Conservation (phyloP, 2,329 filamentous ascomycete species). For the Madurella mycetomatis region DNA sequence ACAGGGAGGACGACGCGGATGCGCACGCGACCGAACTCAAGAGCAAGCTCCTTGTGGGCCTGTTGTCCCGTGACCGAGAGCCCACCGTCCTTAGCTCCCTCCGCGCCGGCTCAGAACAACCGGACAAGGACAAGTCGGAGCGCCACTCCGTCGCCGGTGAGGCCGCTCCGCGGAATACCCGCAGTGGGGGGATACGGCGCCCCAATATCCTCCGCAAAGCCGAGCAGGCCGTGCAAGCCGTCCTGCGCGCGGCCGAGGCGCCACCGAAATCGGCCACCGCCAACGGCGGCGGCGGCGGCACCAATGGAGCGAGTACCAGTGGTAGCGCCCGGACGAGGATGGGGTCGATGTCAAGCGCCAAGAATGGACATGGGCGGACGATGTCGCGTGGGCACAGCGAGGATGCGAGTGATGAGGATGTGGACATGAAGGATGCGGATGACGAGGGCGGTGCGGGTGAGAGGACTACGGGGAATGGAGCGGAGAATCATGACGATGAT, state of each 20-base stretch:
- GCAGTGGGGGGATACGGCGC: conserved; percentile 42
- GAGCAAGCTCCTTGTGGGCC: conserved; percentile 20
- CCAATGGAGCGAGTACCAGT: background rate
- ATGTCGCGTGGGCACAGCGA: background rate
- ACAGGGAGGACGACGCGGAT: conserved; percentile 33
- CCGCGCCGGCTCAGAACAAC: conserved; percentile 26
- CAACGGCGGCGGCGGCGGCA: background rate
- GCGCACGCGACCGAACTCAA: conserved; percentile 17
- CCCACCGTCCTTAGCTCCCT: conserved; percentile 21
- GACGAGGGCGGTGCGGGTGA: conserved; percentile 24
- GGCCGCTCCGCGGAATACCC: conserved; percentile 34
- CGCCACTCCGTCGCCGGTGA: conserved; percentile 35
- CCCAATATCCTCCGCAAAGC: conserved; percentile 59
- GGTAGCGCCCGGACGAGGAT: conserved; percentile 42
- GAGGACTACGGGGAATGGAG: conserved; percentile 30
- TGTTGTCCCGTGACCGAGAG: conserved; percentile 23
- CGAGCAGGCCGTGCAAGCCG: conserved; percentile 54
- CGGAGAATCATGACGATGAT: conserved; percentile 28
- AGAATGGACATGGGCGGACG: conserved; percentile 37
- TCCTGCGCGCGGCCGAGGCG: conserved; percentile 47
- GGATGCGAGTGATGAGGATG: conserved; percentile 34
- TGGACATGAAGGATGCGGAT: conserved; percentile 43
- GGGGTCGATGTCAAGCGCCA: conserved; percentile 49
- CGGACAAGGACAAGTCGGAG: conserved; percentile 31
- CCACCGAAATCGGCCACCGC: conserved; percentile 37